Evolutionary conservation across 108 stramenopile species (phyloP), one percentile per base, ranked within the genome.

Genomic region (Cafeteria roenbergensis): DNA sequence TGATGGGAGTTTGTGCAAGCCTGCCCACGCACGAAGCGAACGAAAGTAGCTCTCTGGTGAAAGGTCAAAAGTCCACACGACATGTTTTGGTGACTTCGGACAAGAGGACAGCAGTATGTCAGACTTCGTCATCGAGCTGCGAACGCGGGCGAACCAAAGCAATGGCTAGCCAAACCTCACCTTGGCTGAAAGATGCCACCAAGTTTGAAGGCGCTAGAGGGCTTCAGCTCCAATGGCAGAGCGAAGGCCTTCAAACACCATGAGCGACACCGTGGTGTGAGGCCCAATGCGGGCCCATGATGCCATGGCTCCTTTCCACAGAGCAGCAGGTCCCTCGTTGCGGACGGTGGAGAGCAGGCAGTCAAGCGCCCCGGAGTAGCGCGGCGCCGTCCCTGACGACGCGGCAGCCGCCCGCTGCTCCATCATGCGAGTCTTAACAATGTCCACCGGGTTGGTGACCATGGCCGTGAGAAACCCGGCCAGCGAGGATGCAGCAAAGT

Each of bases 351-450:
- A n/a, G 25, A 51, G 32, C 1, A 58, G 30, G 50, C 65, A 65
- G 66, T 71, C 34, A 1, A 57, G 0, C n/a, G 63, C 55, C 6
- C 71, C 71, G 3, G 28, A 3, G 59, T 66, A 71, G 28, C 4
- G n/a, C 1, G 33, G 32, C 6, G 64, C 30, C 22, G 29, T 6
- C 42, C 17, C 42, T 48, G 6, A 12, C 42, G 12, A 6, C 17
- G 52, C 52, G 2, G 2, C 52, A 2, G 8, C 52, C 8, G 21
- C 52, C 52, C n/a, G 2, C 36, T 51, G 27, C 31, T 62, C 30
- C 68, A 69, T 69, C 24, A 69, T n/a, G 21, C 68, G 61, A 14
- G 62, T 69, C 53, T 69, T 69, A n/a, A 69, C 50, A 22, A 27
- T 34, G 62, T 69, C 68, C 9, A 57, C 62, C 0, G 68, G 68